Evolutionary conservation across 352 stramenopile species (phyloP).

Genomic region (Globisporangium parvum): DNA sequence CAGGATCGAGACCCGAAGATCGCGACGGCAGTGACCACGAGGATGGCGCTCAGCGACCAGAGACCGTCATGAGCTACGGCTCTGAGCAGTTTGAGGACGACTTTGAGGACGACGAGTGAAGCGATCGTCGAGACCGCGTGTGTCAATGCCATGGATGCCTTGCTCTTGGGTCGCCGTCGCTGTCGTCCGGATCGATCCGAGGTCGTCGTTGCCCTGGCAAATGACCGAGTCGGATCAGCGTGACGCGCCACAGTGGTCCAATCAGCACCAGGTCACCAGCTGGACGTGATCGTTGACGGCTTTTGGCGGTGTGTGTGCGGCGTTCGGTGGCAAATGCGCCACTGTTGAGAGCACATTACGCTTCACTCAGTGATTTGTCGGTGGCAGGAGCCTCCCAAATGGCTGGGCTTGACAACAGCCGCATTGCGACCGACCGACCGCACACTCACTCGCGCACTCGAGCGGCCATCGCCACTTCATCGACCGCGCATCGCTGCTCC

Average conservation of each 20-base stretch:
- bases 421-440: no score
- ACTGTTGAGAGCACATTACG: background rate
- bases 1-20: background rate
- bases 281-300: no score
- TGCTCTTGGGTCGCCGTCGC: background rate
- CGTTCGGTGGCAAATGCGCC: background rate
- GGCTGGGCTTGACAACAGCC: no score
- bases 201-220: no score
- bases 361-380: no score
- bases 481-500: background rate
- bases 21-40: background rate
- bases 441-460: no score
- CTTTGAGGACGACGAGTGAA: conserved; percentile 19
- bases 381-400: background rate
- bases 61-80: conserved; percentile 54
- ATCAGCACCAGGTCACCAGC: no score
- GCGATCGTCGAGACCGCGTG: no score
- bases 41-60: conserved; percentile 15
- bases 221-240: no score
- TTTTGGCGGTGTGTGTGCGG: background rate
- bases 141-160: no score
- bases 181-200: background rate
- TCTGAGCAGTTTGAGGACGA: conserved; percentile 65
- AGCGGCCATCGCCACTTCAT: background rate
- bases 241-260: background rate